Percentiles rank a stretch among this genome's conserved stretches.
Evolutionary conservation across 768 basidiomycete species (phyloP).

Genomic region (Termitomyces sp.): DNA sequence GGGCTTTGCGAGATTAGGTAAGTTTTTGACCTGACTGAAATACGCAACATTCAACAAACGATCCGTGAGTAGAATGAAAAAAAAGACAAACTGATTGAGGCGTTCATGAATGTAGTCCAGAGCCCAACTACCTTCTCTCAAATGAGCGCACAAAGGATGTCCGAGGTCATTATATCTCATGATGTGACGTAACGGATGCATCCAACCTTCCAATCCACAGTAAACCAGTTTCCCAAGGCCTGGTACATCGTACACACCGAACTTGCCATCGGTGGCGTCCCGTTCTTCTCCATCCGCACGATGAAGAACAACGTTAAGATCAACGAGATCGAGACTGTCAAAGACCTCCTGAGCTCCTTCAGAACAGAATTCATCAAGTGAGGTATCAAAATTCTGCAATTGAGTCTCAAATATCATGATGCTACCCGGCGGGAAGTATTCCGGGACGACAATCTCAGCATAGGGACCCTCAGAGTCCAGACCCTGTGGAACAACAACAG

Average conservation of each 20-base stretch:
- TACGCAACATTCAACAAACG: conserved; percentile 5
- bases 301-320: conserved; percentile 84
- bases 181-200: conserved; percentile 79
- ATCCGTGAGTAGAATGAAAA: background rate
- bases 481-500: conserved; percentile 54
- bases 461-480: conserved; percentile 63
- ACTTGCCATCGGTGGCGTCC: conserved; percentile 77
- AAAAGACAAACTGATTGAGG: conserved; percentile 54
- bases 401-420: conserved; percentile 91
- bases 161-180: conserved; percentile 92
- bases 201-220: conserved; percentile 97
- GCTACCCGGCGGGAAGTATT: conserved; percentile 92
- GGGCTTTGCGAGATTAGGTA: conserved; percentile 66
- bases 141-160: conserved; percentile 82
- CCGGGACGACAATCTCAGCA: conserved; percentile 78
- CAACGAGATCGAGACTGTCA: conserved; percentile 68
- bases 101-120: conserved; percentile 80
- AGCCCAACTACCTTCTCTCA: conserved; percentile 88
- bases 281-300: conserved; percentile 88
- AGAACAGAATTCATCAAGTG: conserved; percentile 70
- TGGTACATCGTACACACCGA: conserved; percentile 82
- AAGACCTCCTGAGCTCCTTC: conserved; percentile 72
- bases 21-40: conserved; percentile 49
- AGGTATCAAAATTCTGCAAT: conserved; percentile 62
- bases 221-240: conserved; percentile 72